phyloP scores from a whole-genome alignment of 371 early-diverging fungal genomes.

The Blakeslea trispora region DNA sequence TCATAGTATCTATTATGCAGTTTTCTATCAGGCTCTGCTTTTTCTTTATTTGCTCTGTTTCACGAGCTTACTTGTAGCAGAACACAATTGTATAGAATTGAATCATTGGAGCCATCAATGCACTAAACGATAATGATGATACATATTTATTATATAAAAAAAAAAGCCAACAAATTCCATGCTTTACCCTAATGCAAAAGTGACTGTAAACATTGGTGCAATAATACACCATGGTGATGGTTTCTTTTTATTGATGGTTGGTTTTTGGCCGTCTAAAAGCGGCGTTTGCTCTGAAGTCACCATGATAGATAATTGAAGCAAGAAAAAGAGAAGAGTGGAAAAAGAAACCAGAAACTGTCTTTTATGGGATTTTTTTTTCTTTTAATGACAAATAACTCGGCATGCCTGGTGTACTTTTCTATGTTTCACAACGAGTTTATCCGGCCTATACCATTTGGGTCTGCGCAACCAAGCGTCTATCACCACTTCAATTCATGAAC shows the following conservation, averaged over 20 bases:
- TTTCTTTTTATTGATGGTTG: slow-evolving; percentile 4
- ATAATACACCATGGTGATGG: slow-evolving; percentile 38
- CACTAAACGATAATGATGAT: slow-evolving; percentile 20
- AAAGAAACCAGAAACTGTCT: neutral
- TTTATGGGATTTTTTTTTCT: neutral
- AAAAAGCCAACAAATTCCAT: too few species aligned
- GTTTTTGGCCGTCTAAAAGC: neutral
- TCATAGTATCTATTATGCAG: slow-evolving; percentile 28
- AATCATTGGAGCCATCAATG: slow-evolving; percentile 31
- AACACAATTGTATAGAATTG: slow-evolving; percentile 38
- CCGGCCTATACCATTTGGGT: slow-evolving; percentile 20
- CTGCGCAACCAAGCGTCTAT: too few species aligned
- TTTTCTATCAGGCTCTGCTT: neutral
- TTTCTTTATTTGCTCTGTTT: slow-evolving; percentile 2
- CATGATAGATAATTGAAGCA: slow-evolving; percentile 1
- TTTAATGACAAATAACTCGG: neutral
- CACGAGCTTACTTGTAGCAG: slow-evolving; percentile 32
- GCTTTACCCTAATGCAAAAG: slow-evolving; percentile 29
- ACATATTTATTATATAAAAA: neutral
- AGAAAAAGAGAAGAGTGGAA: neutral
- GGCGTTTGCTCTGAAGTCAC: slow-evolving; percentile 3
- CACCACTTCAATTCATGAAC: too few species aligned
- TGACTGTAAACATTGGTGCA: slow-evolving; percentile 21
- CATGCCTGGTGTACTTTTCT: too few species aligned
- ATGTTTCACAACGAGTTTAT: neutral